Base-by-base conservation (phyloP, 106 monocot genomes). In the Narthecium ossifragum region DNA sequence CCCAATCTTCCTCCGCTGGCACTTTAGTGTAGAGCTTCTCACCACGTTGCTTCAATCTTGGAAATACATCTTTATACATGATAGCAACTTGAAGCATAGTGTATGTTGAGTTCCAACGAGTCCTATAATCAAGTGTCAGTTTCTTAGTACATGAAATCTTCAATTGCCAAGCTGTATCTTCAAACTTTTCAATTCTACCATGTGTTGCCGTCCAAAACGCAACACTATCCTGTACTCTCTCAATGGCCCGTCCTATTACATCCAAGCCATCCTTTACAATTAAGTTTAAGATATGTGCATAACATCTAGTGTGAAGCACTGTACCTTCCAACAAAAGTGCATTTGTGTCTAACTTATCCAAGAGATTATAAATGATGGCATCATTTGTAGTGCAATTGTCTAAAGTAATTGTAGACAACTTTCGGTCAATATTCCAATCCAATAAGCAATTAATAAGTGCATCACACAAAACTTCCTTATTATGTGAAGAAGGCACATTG, bases 361-460 rank as follows among this genome's bases (percentile, higher is more conserved):
- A 7, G 8, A 31, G 0, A 2, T 14, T 11, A 12, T 28, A 21
- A 20, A 54, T 43, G 14, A 63, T 22, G 1, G 25, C 27, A 61
- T 62, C 62, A 71, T 54, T 54, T 0, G 31, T 46, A 7, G 6
- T 12, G 32, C 62, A 62, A 45, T 62, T 57, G 29, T 57, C 56
- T 28, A 64, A 9, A 1, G 50, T 53, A 6, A 70, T 26, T 4
- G 50, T 69, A 25, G n/a, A n/a, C n/a, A 49, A 40, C 26, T 57
- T 72, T 39, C 23, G 56, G 32, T 64, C 64, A 45, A 72, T 8
- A 64, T 72, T 64, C 56, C 72, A 72, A 26, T 72, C 64, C 26
- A 31, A 12, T 1, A 70, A 40, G 22, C n/a, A n/a, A 43, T 30
- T 5, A 11, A 43, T 29, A 1, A 66, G 39, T 8, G 30, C 2